These are phyloP conservation scores for Globisporangium radiosum DNA, from an alignment of 352 stramenopile species.

Conservation along the genomic window DNA sequence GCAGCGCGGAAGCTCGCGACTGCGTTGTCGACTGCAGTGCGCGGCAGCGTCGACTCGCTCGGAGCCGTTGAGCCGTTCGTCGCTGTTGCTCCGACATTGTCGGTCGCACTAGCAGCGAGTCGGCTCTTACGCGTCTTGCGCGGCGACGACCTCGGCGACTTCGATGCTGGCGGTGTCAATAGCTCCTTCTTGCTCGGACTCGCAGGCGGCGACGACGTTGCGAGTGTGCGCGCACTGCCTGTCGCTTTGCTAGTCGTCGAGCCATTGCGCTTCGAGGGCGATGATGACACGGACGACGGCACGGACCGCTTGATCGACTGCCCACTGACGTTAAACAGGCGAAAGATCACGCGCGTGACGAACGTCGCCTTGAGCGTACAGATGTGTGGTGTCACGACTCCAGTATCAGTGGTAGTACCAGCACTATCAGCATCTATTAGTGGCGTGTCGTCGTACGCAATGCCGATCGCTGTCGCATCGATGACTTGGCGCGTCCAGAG, in stretches of 20 bases:
- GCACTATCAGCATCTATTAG: background rate
- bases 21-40: conserved; percentile 11
- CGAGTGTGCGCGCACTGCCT: background rate
- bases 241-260: too few species aligned
- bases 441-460: conserved; percentile 30
- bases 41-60: background rate
- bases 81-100: too few species aligned
- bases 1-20: conserved; percentile 14
- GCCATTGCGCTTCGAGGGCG: too few species aligned
- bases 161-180: background rate
- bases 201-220: background rate
- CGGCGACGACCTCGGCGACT: conserved; percentile 9
- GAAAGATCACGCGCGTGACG: conserved; percentile 40
- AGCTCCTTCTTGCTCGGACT: conserved; percentile 6
- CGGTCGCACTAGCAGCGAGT: too few species aligned
- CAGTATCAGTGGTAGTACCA: background rate
- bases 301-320: background rate
- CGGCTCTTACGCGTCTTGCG: conserved; percentile 12
- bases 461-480: conserved; percentile 33
- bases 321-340: conserved; percentile 32
- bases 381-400: conserved; percentile 13
- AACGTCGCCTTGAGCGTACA: conserved; percentile 53
- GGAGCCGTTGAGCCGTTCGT: background rate
- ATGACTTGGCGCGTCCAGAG: conserved; percentile 50
- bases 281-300: too few species aligned